phyloP scores from a whole-genome alignment of 1,139 yeast genomes.

The Nadsonia starkeyi-henricii region DNA sequence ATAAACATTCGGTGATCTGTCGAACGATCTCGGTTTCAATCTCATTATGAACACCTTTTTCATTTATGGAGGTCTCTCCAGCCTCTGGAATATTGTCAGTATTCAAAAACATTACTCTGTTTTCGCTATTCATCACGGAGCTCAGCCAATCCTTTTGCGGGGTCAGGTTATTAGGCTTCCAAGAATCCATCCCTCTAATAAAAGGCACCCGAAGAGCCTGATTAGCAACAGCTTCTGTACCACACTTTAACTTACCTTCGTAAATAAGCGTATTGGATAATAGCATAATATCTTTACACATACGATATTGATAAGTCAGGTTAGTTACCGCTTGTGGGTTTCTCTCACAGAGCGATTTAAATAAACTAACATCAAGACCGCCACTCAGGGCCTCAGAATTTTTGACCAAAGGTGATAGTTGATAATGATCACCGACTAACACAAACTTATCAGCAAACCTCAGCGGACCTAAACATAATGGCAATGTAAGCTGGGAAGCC shows the following conservation, averaged over 20 bases:
- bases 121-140: conserved; percentile 29
- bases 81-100: conserved; percentile 53
- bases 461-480: conserved; percentile 80
- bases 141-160: conserved; percentile 29
- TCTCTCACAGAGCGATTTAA: conserved; percentile 52
- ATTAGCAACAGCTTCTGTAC: conserved; percentile 46
- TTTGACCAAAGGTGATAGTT: conserved; percentile 72
- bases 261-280: conserved; percentile 71
- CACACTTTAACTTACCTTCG: conserved; percentile 63
- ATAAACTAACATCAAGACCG: conserved; percentile 70
- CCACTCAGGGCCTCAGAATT: conserved; percentile 34
- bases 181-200: conserved; percentile 7
- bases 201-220: conserved; percentile 37
- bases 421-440: conserved; percentile 90
- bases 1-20: conserved; percentile 47
- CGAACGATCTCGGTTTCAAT: conserved; percentile 55
- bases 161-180: conserved; percentile 6
- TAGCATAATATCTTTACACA: conserved; percentile 82
- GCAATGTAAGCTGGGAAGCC: conserved; percentile 90
- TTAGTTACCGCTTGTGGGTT: conserved; percentile 64
- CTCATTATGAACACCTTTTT: conserved; percentile 48
- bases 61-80: conserved; percentile 43
- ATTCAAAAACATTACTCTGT: conserved; percentile 56
- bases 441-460: conserved; percentile 65
- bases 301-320: conserved; percentile 73